phyloP scores from a whole-genome alignment of 2,329 filamentous ascomycete species.

The Cercospora brassicicola region DNA sequence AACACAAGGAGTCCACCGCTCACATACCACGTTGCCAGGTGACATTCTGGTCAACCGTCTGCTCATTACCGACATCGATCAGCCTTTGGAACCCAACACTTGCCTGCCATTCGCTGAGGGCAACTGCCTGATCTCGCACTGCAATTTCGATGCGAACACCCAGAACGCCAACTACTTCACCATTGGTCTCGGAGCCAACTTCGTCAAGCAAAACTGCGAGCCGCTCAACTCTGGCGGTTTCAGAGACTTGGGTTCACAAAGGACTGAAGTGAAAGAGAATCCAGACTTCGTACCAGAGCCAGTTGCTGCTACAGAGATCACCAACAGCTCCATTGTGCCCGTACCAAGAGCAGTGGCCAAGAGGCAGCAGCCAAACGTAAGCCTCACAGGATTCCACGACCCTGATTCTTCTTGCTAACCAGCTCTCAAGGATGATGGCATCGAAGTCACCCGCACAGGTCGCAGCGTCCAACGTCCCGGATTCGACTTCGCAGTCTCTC shows the following conservation, averaged over 20 bases:
- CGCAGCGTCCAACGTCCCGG: background rate
- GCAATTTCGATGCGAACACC: background rate
- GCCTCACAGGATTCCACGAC: background rate
- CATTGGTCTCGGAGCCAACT: background rate
- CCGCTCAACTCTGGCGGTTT: background rate
- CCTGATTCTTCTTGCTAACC: no score
- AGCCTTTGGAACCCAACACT: background rate
- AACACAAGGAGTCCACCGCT: background rate
- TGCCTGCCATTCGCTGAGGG: background rate
- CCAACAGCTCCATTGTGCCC: background rate
- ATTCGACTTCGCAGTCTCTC: background rate
- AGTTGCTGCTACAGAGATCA: background rate
- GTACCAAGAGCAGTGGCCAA: background rate
- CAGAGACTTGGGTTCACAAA: background rate
- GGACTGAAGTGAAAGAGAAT: background rate
- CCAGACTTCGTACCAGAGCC: background rate
- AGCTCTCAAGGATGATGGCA: background rate
- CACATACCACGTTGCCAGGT: background rate
- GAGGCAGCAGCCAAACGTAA: background rate
- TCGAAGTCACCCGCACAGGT: background rate
- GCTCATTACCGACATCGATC: background rate
- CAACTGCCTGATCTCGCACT: background rate
- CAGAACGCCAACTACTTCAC: background rate
- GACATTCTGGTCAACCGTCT: background rate
- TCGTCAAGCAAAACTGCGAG: background rate